Evolutionary conservation across 2,329 filamentous ascomycete genomes (phyloP), one percentile per base, ranked within the genome.

Genomic region (Hypoxylon sp.): DNA sequence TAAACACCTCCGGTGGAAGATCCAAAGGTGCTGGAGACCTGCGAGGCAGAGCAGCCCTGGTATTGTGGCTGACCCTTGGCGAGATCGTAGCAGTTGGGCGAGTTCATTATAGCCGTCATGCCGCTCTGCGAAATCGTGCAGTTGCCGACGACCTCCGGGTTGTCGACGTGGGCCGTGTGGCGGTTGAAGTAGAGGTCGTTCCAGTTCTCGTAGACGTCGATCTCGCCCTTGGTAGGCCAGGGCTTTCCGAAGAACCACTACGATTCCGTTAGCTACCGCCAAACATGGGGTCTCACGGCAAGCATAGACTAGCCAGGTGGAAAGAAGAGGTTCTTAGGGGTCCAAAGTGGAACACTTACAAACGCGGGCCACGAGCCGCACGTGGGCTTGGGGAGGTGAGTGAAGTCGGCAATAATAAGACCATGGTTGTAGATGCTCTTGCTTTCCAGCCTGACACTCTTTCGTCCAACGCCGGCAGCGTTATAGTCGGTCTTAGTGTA

Each of bases 291-390:
- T 4, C n/a, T 27, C 26, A n/a, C 7, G 5, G 5, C 11, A 9
- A n/a, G 10, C 3, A n/a, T 15, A 8, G 4, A 45, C n/a, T 29
- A n/a, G 3, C 13, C 5, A 47, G 38, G 18, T 1, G 20, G 15
- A 43, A 3, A 48, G 11, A 6, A 26, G 9, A 11, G n/a, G 26
- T 50, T n/a, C n/a, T n/a, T 17, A 17, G 21, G 24, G 18, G 68
- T 15, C n/a, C 11, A 11, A 20, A 2, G 4, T 33, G 17, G 24
- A 20, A 43, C 15, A 59, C 76, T 74, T 76, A 84, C 80, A 88
- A 81, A 75, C 7, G 88, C 87, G 3, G 89, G 89, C 89, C 89
- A 92, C 6, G 83, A 80, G 47, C 90, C 89, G 66, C 89, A 92
- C 38, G 80, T 77, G 8, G 81, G 79, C 52, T 77, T 79, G 24